These are phyloP conservation scores for Fusarium torulosum DNA, from an alignment of 2,329 filamentous ascomycete genomes.

Conservation along the genomic window DNA sequence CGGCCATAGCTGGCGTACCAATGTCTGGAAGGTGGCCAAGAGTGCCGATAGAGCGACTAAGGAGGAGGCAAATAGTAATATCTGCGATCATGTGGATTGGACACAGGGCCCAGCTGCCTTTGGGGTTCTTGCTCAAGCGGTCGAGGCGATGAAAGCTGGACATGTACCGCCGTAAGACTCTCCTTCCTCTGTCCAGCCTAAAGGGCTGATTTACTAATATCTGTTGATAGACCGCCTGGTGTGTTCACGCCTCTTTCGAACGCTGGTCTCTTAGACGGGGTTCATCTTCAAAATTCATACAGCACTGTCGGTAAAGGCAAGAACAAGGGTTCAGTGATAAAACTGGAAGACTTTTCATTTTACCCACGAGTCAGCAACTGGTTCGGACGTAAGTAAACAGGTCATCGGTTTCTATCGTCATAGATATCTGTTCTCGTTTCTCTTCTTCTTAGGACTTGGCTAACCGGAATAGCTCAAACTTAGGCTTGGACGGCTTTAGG, in stretches of 20 bases:
- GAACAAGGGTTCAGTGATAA: background rate
- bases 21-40: background rate
- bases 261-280: background rate
- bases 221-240: background rate
- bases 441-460: rapidly evolving
- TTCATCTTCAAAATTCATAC: slow-evolving; percentile 4
- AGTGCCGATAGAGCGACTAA: background rate
- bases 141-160: slow-evolving; percentile 14
- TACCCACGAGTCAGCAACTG: slow-evolving; percentile 15
- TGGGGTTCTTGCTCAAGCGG: background rate
- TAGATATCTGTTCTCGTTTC: rapidly evolving
- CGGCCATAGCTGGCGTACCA: rapidly evolving
- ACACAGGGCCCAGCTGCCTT: slow-evolving; percentile 16
- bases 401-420: background rate
- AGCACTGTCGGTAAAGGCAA: background rate
- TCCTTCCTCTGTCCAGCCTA: too few species aligned
- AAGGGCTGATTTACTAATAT: background rate
- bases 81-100: slow-evolving; percentile 16
- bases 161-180: background rate
- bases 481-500: slow-evolving; percentile 12
- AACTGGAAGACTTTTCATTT: slow-evolving; percentile 8
- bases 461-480: background rate
- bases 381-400: slow-evolving; percentile 2
- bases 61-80: background rate
- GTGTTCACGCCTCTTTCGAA: slow-evolving; percentile 19